Base-by-base conservation (phyloP, 352 stramenopile species). In the Phytophthora citrophthora region DNA sequence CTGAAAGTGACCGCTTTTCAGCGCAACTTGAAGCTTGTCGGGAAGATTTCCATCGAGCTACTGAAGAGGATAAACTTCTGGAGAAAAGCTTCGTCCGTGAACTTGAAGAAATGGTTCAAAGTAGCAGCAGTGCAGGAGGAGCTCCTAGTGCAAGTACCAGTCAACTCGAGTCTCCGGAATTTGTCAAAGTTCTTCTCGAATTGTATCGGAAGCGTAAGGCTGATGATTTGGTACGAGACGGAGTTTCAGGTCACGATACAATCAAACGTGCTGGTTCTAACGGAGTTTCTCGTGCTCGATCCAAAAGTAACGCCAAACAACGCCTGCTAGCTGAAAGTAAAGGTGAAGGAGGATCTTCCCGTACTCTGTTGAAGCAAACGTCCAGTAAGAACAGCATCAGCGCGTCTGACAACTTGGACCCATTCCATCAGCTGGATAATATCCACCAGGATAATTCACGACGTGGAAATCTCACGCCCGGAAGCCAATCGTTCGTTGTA, bases 181-280 rank as follows among this genome's bases (percentile, higher is more conserved):
- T 90, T 2, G 34, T 93, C 48, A 91, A 90, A 44, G 72, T 88
- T 13, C 64, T 97, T 38, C 38, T 87, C 4, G 83, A 93, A 24
- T 64, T 96, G 1, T 97, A 86, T 54, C 84, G 85, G 57, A 91
- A 89, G 48, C 81, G 84, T 26, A 90, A 89, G 16, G 52, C 49
- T 0, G 86, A 94, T 26, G 83, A 88, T 38, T 29, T 83, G 2
- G 26, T 77, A 15, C 47, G 49, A 51, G 60, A 70, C 39, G 60
- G 53, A 32, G 23, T 18, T 23, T 51, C 44, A 16, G 44, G 63
- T 0, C 32, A 57, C 4, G 68, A 56, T 0, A 49, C 53, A 1
- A 36, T 40, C 15, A 83, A 70, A 32, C 65, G 64, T 10, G 16
- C 48, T 13, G 45, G 34, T 18, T 55, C 72, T 1, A 50, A 16